Evolutionary conservation across 169 alveolate genomes (phyloP).

Genomic region (Plasmodium fragile): DNA sequence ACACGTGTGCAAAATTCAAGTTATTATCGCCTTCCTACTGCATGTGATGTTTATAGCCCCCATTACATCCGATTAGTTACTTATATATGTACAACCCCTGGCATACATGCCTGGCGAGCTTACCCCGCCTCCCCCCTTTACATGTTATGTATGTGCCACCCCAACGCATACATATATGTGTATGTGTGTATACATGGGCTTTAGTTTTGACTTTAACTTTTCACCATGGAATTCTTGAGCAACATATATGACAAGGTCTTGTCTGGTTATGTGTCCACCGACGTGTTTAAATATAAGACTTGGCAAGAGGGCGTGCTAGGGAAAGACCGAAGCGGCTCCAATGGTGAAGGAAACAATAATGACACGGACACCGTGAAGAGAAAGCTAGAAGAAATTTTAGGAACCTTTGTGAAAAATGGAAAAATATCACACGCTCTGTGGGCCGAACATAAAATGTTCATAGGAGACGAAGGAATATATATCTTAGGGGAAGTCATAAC

Average conservation of each 20-base stretch:
- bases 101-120: background rate
- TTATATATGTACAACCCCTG: background rate
- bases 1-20: constrained; percentile 26
- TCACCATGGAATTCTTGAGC: constrained; percentile 60
- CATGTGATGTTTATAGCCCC: background rate
- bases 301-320: constrained; percentile 67
- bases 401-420: constrained; percentile 64
- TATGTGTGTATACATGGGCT: constrained; percentile 1
- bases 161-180: background rate
- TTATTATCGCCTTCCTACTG: background rate
- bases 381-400: constrained; percentile 38
- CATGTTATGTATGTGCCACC: background rate
- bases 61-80: background rate
- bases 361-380: constrained; percentile 9
- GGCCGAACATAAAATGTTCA: constrained; percentile 60
- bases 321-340: constrained; percentile 2
- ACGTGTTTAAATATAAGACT: constrained; percentile 52
- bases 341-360: background rate
- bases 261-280: constrained; percentile 68
- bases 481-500: constrained; percentile 62
- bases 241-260: constrained; percentile 70
- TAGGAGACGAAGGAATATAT: constrained; percentile 73
- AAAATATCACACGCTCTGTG: constrained; percentile 60
- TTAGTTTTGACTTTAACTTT: constrained; percentile 8
- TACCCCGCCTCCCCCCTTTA: background rate